Percentiles rank a stretch among this genome's conserved stretches.
Conservation (phyloP, 345 rosid genomes). For the Stellera chamaejasme region DNA sequence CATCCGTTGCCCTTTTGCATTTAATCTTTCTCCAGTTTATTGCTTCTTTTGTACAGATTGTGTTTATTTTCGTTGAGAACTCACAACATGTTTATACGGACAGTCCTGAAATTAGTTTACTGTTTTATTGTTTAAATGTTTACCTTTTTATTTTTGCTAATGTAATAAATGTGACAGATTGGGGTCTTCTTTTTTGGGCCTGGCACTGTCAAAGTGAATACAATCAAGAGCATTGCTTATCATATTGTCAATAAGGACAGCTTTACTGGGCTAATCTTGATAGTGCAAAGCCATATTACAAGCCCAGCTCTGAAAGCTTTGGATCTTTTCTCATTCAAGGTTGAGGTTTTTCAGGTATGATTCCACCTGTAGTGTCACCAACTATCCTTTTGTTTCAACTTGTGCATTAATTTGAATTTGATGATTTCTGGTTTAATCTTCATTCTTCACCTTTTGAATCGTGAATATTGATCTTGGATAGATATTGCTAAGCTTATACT, state of each 20-base stretch:
- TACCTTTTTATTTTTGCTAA: background rate
- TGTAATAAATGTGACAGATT: constrained; percentile 35
- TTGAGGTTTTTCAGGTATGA: constrained; percentile 79
- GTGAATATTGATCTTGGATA: too few relatives aligned
- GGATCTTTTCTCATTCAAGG: constrained; percentile 67
- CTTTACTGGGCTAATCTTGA: constrained; percentile 52
- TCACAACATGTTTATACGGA: too few relatives aligned
- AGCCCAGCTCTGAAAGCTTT: constrained; percentile 70
- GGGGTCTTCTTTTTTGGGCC: constrained; percentile 62
- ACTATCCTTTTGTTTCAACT: background rate
- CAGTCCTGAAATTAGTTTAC: background rate
- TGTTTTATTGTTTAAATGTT: background rate
- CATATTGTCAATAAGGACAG: constrained; percentile 51
- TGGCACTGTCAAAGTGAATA: constrained; percentile 53
- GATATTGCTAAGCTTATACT: too few relatives aligned
- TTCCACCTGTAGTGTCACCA: background rate
- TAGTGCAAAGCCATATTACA: constrained; percentile 68
- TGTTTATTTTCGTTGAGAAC: too few relatives aligned
- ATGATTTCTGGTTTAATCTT: too few relatives aligned
- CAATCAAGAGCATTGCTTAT: constrained; percentile 46
- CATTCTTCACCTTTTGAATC: too few relatives aligned
- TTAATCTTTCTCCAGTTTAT: too few relatives aligned
- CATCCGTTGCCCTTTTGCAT: too few relatives aligned
- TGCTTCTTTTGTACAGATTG: too few relatives aligned
- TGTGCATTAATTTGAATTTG: too few relatives aligned